Conservation (phyloP, 306 rosid species). For the Dryas alaskensis region DNA sequence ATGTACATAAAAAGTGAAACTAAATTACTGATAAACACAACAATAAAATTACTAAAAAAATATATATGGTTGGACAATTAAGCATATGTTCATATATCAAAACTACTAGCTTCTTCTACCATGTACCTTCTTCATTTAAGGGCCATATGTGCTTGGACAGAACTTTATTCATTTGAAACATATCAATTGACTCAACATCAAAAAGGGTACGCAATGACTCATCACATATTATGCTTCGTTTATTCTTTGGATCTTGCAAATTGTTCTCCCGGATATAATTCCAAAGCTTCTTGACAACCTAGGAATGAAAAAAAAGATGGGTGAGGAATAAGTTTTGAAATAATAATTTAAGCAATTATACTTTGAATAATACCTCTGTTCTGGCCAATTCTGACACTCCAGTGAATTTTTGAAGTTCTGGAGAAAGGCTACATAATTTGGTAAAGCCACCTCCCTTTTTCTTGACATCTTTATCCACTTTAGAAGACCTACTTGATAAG, state of each 20-base stretch:
- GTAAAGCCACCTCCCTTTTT: constrained; percentile 32
- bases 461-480: constrained; percentile 30
- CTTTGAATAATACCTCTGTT: constrained; percentile 29
- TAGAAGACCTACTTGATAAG: constrained; percentile 21
- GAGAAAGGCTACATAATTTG: constrained; percentile 41
- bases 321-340: not conserved
- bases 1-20: not conserved
- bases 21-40: not conserved
- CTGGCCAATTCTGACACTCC: constrained; percentile 41
- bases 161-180: constrained; percentile 46
- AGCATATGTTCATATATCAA: no score
- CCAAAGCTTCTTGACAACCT: constrained; percentile 48
- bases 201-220: constrained; percentile 31
- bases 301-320: constrained; percentile 7
- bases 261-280: constrained; percentile 31
- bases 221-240: constrained; percentile 33
- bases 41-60: not conserved
- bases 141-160: constrained; percentile 38
- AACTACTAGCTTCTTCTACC: not conserved
- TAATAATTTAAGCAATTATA: not conserved
- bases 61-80: not conserved
- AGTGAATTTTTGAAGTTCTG: constrained; percentile 36
- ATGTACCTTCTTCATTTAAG: constrained; percentile 21
- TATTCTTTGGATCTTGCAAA: constrained; percentile 41
- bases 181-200: constrained; percentile 30